phyloP scores from a whole-genome alignment of 352 stramenopile species.

The Pythium sukuiense region DNA sequence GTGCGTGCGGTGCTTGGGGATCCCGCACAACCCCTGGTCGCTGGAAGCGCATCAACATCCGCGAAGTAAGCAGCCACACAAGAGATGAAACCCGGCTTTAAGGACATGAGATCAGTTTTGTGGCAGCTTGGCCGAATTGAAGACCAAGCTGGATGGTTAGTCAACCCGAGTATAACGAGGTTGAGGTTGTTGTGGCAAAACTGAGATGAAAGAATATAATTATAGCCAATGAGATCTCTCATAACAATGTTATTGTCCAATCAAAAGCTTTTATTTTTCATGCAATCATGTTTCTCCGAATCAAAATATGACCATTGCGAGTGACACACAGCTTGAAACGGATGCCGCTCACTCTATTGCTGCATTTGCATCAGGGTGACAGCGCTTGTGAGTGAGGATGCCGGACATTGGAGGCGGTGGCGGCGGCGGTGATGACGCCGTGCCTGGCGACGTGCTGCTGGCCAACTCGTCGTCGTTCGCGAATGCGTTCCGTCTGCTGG shows the following conservation, averaged over 20 bases:
- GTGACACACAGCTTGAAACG: background rate
- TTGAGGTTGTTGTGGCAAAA: background rate
- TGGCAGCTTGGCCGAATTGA: too few species aligned
- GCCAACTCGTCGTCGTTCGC: slow-evolving; percentile 55
- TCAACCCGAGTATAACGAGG: background rate
- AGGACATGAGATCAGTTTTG: background rate
- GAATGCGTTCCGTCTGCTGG: slow-evolving; percentile 72
- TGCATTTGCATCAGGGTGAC: background rate
- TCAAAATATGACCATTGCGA: background rate
- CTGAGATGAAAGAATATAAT: background rate
- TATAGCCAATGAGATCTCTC: background rate
- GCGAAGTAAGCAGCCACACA: background rate
- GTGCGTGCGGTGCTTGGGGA: slow-evolving; percentile 8
- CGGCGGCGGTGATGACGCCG: slow-evolving; percentile 10
- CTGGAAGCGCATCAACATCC: slow-evolving; percentile 5
- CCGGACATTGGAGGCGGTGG: slow-evolving; percentile 5
- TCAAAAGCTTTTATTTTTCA: background rate
- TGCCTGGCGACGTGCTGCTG: slow-evolving; percentile 31
- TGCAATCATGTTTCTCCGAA: slow-evolving; percentile 5
- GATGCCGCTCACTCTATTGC: background rate
- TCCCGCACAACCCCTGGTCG: background rate
- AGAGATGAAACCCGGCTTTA: background rate
- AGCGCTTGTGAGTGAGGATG: slow-evolving; percentile 13
- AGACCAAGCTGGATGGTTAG: too few species aligned
- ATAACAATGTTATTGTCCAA: background rate